Evolutionary conservation across 768 basidiomycete genomes (phyloP).

Genomic region (Phaeolepiota aurea): DNA sequence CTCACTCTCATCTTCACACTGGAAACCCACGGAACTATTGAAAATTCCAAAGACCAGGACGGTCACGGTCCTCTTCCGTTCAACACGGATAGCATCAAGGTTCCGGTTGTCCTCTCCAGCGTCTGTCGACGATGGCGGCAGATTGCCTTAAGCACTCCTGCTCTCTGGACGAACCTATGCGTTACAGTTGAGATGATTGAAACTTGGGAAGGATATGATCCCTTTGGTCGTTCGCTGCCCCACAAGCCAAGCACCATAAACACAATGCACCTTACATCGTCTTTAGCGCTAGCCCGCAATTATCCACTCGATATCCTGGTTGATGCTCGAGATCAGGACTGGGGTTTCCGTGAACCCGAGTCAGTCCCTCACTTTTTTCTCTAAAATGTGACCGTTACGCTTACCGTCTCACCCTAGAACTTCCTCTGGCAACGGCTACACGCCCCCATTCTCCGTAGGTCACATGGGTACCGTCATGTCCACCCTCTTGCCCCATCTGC

Average conservation of each 20-base stretch:
- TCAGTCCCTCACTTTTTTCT: constrained; percentile 14
- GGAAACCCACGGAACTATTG: constrained; percentile 23
- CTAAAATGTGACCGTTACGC: too few relatives aligned
- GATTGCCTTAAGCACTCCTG: constrained; percentile 38
- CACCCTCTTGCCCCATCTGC: constrained; percentile 42
- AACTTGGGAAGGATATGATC: constrained; percentile 3
- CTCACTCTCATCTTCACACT: constrained; percentile 48
- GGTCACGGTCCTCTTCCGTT: constrained; percentile 20
- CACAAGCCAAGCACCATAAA: constrained; percentile 17
- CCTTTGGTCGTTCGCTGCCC: neutral
- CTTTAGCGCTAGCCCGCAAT: constrained; percentile 37
- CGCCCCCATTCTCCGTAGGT: constrained; percentile 28
- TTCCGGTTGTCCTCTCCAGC: constrained; percentile 36
- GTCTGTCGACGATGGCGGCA: constrained; percentile 47
- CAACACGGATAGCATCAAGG: constrained; percentile 29
- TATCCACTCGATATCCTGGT: constrained; percentile 48
- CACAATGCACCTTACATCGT: constrained; percentile 27
- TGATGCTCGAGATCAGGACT: constrained; percentile 49
- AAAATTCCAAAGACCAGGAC: constrained; percentile 12
- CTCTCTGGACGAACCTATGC: constrained; percentile 49
- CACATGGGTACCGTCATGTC: constrained; percentile 38
- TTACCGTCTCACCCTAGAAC: too few relatives aligned
- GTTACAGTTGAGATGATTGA: constrained; percentile 32
- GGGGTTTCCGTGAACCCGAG: constrained; percentile 49
- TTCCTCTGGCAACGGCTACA: constrained; percentile 17